A percentile compares a stretch with the other conserved stretches of the same genome.
Evolutionary conservation across 2,329 filamentous ascomycete species (phyloP).

Genomic region (Biscogniauxia mediterranea): DNA sequence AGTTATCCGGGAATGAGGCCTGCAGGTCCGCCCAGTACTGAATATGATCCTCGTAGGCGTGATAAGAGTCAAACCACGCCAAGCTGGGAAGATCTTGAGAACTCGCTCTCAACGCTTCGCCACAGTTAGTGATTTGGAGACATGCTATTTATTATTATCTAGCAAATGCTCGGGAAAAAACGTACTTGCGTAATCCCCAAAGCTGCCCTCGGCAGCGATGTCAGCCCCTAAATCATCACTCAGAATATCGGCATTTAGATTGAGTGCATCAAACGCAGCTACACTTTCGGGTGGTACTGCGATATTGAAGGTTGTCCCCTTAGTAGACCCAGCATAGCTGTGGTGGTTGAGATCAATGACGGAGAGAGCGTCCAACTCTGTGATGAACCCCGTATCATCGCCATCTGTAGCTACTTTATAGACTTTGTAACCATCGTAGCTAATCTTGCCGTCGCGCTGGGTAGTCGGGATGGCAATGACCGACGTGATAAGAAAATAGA

Average conservation of each 20-base stretch:
- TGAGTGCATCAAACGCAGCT: slow-evolving; percentile 27
- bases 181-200: slow-evolving; percentile 21
- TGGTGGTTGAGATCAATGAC: slow-evolving; percentile 27
- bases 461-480: slow-evolving; percentile 1
- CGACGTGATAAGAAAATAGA: slow-evolving; percentile 10
- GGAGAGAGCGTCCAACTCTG: slow-evolving; percentile 18
- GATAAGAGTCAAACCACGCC: slow-evolving; percentile 54
- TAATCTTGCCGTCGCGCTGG: slow-evolving; percentile 13
- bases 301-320: slow-evolving; percentile 26
- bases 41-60: slow-evolving; percentile 51
- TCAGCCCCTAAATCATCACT: slow-evolving; percentile 30
- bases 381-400: slow-evolving; percentile 13
- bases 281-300: slow-evolving; percentile 32
- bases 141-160: not conserved
- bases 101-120: slow-evolving; percentile 9
- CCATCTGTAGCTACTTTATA: slow-evolving; percentile 27
- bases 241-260: slow-evolving; percentile 23
- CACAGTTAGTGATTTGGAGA: slow-evolving; percentile 3
- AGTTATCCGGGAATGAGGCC: slow-evolving; percentile 42
- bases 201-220: slow-evolving; percentile 27
- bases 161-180: not conserved
- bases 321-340: slow-evolving; percentile 9
- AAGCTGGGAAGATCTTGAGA: slow-evolving; percentile 27
- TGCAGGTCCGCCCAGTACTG: slow-evolving; percentile 47
- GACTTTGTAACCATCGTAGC: slow-evolving; percentile 35